A percentile compares a stretch with the other conserved stretches of the same genome.
phyloP scores from a whole-genome alignment of 2,329 filamentous ascomycete genomes.

The Penicillium sp. region DNA sequence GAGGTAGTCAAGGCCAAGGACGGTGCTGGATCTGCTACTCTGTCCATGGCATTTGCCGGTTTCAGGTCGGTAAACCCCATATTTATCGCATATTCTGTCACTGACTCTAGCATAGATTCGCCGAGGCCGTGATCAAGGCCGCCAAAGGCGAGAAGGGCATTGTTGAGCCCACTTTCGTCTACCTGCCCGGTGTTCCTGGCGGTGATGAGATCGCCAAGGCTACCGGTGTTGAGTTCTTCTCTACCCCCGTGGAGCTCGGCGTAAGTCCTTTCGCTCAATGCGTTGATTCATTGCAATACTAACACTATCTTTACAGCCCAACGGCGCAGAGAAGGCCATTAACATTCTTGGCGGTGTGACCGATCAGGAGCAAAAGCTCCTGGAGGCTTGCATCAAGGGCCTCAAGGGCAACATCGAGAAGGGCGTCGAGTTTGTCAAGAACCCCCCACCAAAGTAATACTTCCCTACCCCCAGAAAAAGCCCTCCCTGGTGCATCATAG shows the following conservation, averaged over 20 bases:
- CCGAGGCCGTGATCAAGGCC: slow-evolving; percentile 89
- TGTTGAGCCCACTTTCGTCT: slow-evolving; percentile 91
- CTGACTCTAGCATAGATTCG: slow-evolving; percentile 58
- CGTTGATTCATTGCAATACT: slow-evolving; percentile 14
- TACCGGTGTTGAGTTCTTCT: slow-evolving; percentile 88
- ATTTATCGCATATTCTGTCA: slow-evolving; percentile 10
- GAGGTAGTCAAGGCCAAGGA: slow-evolving; percentile 96
- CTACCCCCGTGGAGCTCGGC: slow-evolving; percentile 89
- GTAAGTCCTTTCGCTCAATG: slow-evolving; percentile 53
- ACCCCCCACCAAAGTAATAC: slow-evolving; percentile 80
- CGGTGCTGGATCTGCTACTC: slow-evolving; percentile 79
- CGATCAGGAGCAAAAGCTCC: slow-evolving; percentile 82
- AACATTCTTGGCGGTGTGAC: slow-evolving; percentile 73
- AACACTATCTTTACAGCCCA: slow-evolving; percentile 53
- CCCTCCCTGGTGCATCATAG: slow-evolving; percentile 12
- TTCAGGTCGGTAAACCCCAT: slow-evolving; percentile 61
- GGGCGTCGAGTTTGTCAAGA: slow-evolving; percentile 84
- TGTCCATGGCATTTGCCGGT: slow-evolving; percentile 93
- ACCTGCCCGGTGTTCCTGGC: slow-evolving; percentile 82
- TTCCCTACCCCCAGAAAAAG: slow-evolving; percentile 25
- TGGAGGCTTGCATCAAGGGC: slow-evolving; percentile 68
- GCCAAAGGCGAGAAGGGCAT: slow-evolving; percentile 84
- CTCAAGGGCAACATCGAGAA: slow-evolving; percentile 92
- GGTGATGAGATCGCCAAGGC: slow-evolving; percentile 80
- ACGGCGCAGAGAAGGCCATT: slow-evolving; percentile 77